Percentiles rank a stretch among this genome's conserved stretches.
Evolutionary conservation across 768 basidiomycete species (phyloP).

Genomic region (Pulveroboletus ravenelii): DNA sequence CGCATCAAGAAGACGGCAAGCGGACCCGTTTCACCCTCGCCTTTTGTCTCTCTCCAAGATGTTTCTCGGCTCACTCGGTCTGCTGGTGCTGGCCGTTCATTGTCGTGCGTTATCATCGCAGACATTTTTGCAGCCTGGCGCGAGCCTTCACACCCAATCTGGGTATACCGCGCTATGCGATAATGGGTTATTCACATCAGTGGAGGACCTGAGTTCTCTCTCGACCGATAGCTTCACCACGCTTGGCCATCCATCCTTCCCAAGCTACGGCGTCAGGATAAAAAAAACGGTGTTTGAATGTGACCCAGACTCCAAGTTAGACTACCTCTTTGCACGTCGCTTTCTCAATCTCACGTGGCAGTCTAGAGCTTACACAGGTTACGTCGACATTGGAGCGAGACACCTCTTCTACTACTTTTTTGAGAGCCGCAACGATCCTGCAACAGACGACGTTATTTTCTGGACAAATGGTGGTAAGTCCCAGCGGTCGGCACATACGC

Average conservation of each 20-base stretch:
- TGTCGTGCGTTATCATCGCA: conserved; percentile 17
- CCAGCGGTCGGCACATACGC: conserved; percentile 4
- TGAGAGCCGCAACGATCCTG: conserved; percentile 55
- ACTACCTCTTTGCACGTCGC: neutral
- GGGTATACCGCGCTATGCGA: conserved; percentile 16
- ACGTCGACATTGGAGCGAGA: conserved; percentile 58
- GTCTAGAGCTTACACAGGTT: conserved; percentile 38
- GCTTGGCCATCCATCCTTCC: conserved; percentile 42
- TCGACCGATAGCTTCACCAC: conserved; percentile 33
- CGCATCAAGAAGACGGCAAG: too few relatives aligned
- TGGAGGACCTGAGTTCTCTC: conserved; percentile 27
- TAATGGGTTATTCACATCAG: conserved; percentile 32
- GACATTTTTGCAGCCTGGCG: conserved; percentile 7
- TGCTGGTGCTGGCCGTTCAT: conserved; percentile 16
- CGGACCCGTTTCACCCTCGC: too few relatives aligned
- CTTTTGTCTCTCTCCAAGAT: neutral
- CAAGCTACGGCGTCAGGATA: conserved; percentile 36
- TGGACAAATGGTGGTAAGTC: conserved; percentile 49
- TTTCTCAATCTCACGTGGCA: neutral
- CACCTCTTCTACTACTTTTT: conserved; percentile 74
- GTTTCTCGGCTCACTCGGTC: conserved; percentile 9
- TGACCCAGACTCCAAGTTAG: conserved; percentile 29
- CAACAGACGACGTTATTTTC: conserved; percentile 53
- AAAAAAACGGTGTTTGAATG: conserved; percentile 31
- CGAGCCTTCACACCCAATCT: conserved; percentile 1